Base-by-base conservation (phyloP, 2,329 filamentous ascomycete genomes). In the Colletotrichum chlorophyti region DNA sequence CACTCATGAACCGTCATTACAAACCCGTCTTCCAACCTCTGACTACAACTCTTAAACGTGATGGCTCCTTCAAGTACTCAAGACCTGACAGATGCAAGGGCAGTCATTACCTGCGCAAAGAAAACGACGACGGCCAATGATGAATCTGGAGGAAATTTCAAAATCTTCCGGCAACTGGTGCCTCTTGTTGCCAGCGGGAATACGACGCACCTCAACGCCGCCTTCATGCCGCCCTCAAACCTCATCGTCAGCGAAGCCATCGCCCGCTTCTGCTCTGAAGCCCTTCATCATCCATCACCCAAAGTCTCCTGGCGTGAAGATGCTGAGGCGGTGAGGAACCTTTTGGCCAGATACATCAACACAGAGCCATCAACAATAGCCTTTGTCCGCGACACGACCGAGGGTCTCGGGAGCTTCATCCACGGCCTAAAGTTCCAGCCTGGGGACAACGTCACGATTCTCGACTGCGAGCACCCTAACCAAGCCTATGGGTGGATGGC, bases 351-450 rank as follows among this genome's bases (percentile, higher is more conserved):
- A 8, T 71, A 69, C 51, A 66, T 73, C 63, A 66, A 69, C 35
- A 62, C 70, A n/a, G 58, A 67, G 3, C 47, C 61, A 1, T 45
- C 61, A 0, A 53, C 63, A 2, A 61, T 73, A 14, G 66, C 68
- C 3, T 68, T 73, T 38, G 70, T 68, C 1, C 65, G 70, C 3
- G 70, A 73, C 43, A 73, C 71, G 0, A 73, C 71, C 2, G 71
- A 73, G 38, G 71, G 62, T 0, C 55, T 72, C 0, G 66, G 66
- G 3, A 54, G 49, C 26, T 72, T 73, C 52, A 67, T 70, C 34
- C 64, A 60, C 5, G 54, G 61, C 15, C 11, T 71, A 5, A 26
- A 31, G 1, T 65, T 72, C 23, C 8, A 52, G 3, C 52, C 59
- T 1, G 71, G 71, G 5, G 70, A 72, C 32, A 73, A 73, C 24